These are phyloP conservation scores for Combretum micranthum DNA, from an alignment of 345 rosid genomes.

Conservation along the genomic window DNA sequence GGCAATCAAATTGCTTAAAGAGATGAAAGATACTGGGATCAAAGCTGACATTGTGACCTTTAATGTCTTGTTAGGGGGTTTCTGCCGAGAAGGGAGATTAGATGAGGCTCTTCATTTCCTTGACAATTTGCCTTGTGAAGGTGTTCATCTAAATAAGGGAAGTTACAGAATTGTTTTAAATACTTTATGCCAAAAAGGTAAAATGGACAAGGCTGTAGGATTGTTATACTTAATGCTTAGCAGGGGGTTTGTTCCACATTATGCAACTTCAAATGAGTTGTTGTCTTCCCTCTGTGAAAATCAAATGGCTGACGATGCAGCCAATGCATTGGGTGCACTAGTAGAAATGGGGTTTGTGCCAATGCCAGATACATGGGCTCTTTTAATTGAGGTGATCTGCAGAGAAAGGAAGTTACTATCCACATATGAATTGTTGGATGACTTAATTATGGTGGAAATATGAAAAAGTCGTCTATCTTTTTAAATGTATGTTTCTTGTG, in stretches of 20 bases:
- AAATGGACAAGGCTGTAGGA: constrained; percentile 48
- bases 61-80: constrained; percentile 68
- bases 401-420: constrained; percentile 62
- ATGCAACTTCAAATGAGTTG: constrained; percentile 75
- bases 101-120: constrained; percentile 63
- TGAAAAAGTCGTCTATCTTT: neutral
- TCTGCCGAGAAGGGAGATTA: constrained; percentile 52
- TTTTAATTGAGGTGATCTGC: constrained; percentile 47
- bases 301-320: constrained; percentile 47
- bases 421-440: constrained; percentile 53
- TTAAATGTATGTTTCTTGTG: no score
- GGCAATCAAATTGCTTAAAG: constrained; percentile 53
- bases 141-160: constrained; percentile 60
- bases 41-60: constrained; percentile 67
- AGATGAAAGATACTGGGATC: constrained; percentile 59
- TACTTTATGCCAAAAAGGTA: constrained; percentile 45
- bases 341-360: constrained; percentile 55
- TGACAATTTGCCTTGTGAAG: constrained; percentile 37
- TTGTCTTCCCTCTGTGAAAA: constrained; percentile 49
- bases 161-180: constrained; percentile 83
- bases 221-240: constrained; percentile 54
- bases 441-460: constrained; percentile 22
- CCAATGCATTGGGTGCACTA: constrained; percentile 33
- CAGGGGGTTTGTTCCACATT: constrained; percentile 61
- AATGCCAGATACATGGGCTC: constrained; percentile 50